Percentiles rank a stretch among this genome's conserved stretches.
Evolutionary conservation across 345 rosid species (phyloP).

Genomic region (Euphorbia pulcherrima): DNA sequence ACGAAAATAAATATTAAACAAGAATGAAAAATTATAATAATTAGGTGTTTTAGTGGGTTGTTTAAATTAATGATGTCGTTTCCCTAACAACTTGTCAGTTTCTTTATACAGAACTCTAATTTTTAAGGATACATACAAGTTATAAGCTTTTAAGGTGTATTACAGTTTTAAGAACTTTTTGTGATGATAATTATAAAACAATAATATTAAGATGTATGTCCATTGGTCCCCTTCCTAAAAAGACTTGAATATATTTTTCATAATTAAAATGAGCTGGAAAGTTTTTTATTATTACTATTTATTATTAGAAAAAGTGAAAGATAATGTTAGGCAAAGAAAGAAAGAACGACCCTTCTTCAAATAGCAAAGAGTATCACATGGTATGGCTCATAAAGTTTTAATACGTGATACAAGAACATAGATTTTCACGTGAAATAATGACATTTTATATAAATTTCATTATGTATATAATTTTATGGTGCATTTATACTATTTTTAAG

Average conservation of each 20-base stretch:
- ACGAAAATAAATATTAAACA: no score
- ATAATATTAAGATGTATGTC: neutral
- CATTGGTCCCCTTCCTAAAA: constrained; percentile 6
- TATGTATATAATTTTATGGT: no score
- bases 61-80: no score
- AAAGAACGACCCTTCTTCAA: constrained; percentile 5
- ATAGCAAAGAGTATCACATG: constrained; percentile 23
- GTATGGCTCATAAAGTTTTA: constrained; percentile 20
- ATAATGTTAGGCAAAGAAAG: constrained; percentile 15
- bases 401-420: constrained; percentile 23
- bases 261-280: constrained; percentile 22
- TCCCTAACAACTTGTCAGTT: no score
- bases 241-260: neutral
- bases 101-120: no score
- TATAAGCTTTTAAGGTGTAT: no score
- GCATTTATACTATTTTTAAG: no score
- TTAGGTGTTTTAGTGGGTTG: no score
- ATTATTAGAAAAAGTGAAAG: neutral
- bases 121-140: no score
- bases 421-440: no score
- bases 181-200: neutral
- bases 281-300: neutral
- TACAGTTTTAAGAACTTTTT: neutral
- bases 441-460: no score
- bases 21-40: no score